Conservation (phyloP, 306 rosid genomes). For the Quercus cerris region DNA sequence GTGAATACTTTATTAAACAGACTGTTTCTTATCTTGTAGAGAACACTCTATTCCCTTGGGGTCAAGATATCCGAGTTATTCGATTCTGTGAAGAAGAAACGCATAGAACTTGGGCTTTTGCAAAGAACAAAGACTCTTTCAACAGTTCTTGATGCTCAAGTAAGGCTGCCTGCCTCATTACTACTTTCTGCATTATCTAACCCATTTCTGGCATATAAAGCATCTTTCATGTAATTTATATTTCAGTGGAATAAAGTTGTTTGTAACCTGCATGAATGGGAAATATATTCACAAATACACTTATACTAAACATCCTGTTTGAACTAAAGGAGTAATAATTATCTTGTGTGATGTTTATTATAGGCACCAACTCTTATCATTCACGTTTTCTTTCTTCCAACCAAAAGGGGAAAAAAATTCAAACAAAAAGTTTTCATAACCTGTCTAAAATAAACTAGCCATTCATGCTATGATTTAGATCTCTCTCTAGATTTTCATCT, state of each 20-base stretch:
- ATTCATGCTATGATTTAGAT: background rate
- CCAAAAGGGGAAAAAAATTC: background rate
- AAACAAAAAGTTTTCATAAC: background rate
- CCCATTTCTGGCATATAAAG: background rate
- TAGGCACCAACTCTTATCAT: background rate
- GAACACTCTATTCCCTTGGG: slow-evolving; percentile 53
- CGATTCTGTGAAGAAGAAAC: slow-evolving; percentile 57
- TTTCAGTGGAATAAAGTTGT: background rate
- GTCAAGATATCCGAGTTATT: slow-evolving; percentile 52
- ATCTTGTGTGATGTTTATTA: background rate
- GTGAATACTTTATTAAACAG: background rate
- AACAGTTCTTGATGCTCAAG: slow-evolving; percentile 73
- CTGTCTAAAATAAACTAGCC: background rate
- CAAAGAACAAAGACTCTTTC: slow-evolving; percentile 56
- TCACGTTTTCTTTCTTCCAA: background rate
- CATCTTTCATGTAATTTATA: background rate
- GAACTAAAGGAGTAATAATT: background rate
- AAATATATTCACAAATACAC: background rate
- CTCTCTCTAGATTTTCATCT: background rate
- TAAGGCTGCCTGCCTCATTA: slow-evolving; percentile 30
- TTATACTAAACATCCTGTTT: background rate
- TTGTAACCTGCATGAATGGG: background rate
- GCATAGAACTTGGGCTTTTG: slow-evolving; percentile 54
- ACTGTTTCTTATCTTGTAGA: slow-evolving; percentile 41
- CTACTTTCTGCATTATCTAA: background rate